Conservation (phyloP, 352 stramenopile species). For the Phytopythium mirpurense region DNA sequence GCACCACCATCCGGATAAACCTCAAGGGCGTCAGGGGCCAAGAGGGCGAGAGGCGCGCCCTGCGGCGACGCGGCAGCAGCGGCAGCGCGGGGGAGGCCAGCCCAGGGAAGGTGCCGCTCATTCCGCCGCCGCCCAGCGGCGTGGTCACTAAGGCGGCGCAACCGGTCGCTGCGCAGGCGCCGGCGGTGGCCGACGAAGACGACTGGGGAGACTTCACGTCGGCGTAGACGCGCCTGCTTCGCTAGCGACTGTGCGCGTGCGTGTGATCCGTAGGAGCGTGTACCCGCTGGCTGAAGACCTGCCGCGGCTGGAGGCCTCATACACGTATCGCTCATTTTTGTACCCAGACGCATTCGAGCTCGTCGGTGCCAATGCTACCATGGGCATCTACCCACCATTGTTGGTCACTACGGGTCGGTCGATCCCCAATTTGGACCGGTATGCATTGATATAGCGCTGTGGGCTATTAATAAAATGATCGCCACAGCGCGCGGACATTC, state of each 20-base stretch:
- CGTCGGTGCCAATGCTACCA: no score
- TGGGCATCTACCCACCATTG: no score
- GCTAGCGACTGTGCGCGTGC: no score
- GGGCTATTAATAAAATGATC: not conserved
- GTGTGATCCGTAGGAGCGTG: not conserved
- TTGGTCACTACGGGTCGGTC: no score
- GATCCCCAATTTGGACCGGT: no score
- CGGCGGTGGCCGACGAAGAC: conserved; percentile 37
- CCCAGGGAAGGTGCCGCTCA: conserved; percentile 41
- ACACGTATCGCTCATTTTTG: no score
- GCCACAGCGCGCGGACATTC: not conserved
- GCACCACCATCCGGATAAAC: conserved; percentile 77
- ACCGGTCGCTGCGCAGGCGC: conserved; percentile 15
- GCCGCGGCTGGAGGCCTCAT: no score
- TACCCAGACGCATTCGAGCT: no score
- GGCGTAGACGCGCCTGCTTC: conserved; percentile 20
- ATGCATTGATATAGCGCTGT: not conserved
- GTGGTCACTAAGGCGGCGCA: conserved; percentile 18
- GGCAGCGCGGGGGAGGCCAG: conserved; percentile 19
- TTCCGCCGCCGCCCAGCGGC: conserved; percentile 48
- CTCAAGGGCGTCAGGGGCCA: conserved; percentile 35
- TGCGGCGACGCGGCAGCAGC: conserved; percentile 22
- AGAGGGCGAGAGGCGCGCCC: conserved; percentile 20
- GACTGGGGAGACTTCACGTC: conserved; percentile 86
- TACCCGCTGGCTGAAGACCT: no score